phyloP scores from a whole-genome alignment of 2,329 filamentous ascomycete genomes.

The Penicillium oxalicum region DNA sequence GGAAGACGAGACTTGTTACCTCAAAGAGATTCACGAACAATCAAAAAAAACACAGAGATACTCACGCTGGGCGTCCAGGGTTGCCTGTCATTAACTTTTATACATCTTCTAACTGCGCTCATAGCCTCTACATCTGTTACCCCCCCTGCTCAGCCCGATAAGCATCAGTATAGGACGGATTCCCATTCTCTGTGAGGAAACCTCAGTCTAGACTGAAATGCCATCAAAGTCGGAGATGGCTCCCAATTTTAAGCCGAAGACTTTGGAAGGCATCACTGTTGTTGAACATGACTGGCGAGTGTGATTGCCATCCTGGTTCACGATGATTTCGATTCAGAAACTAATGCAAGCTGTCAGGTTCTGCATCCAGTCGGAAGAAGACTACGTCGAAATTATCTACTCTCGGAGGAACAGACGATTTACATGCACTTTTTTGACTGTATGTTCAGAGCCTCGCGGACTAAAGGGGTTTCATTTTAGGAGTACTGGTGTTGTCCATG shows the following conservation, averaged over 20 bases:
- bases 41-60: too few species aligned
- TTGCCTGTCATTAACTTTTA: too few species aligned
- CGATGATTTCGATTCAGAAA: background rate
- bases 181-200: slow-evolving; percentile 23
- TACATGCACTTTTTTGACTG: slow-evolving; percentile 21
- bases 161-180: slow-evolving; percentile 22
- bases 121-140: slow-evolving; percentile 7
- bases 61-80: too few species aligned
- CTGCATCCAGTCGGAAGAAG: slow-evolving; percentile 20
- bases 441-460: slow-evolving; percentile 20
- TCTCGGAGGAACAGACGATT: background rate
- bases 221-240: slow-evolving; percentile 20
- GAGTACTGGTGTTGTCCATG: slow-evolving; percentile 21
- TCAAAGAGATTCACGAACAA: too few species aligned
- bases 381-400: slow-evolving; percentile 16
- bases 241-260: slow-evolving; percentile 23
- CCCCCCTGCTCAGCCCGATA: slow-evolving; percentile 7
- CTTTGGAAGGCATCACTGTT: slow-evolving; percentile 18
- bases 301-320: slow-evolving; percentile 2
- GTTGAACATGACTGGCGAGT: slow-evolving; percentile 20
- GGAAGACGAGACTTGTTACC: too few species aligned
- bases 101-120: background rate
- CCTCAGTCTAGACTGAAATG: slow-evolving; percentile 20
- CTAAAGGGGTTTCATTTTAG: slow-evolving; percentile 19
- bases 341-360: slow-evolving; percentile 15